Conservation (phyloP, 495 filamentous ascomycete genomes). For the Tuber brumale region DNA sequence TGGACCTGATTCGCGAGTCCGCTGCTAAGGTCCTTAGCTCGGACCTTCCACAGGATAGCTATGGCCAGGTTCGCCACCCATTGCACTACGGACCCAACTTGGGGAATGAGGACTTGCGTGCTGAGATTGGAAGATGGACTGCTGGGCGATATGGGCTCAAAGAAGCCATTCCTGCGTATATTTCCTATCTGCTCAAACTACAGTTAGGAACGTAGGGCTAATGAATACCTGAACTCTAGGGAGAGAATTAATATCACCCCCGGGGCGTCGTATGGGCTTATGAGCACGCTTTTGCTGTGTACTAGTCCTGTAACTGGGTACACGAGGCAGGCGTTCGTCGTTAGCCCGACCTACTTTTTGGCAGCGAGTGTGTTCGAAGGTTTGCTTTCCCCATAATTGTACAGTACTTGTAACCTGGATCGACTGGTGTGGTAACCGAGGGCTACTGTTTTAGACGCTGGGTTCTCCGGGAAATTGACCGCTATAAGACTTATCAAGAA, state of each 20-base stretch:
- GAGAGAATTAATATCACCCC: constrained; percentile 73
- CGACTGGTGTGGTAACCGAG: neutral
- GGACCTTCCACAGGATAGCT: constrained; percentile 47
- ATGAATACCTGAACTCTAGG: constrained; percentile 8
- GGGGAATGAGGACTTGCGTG: constrained; percentile 61
- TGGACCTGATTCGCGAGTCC: constrained; percentile 51
- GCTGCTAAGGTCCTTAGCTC: constrained; percentile 53
- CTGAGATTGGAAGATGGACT: constrained; percentile 64
- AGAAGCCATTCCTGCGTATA: constrained; percentile 25
- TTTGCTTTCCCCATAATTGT: constrained; percentile 50
- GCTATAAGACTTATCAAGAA: constrained; percentile 22
- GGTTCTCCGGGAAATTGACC: constrained; percentile 31
- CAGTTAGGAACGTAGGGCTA: constrained; percentile 31
- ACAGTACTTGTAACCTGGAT: neutral
- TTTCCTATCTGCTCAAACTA: neutral
- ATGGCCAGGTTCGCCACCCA: constrained; percentile 24
- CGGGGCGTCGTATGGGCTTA: constrained; percentile 70
- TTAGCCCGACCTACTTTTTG: constrained; percentile 72
- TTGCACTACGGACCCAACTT: constrained; percentile 73
- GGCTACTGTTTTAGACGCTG: constrained; percentile 25
- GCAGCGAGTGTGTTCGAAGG: constrained; percentile 75
- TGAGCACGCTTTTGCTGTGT: constrained; percentile 63
- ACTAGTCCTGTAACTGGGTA: constrained; percentile 61
- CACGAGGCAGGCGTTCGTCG: constrained; percentile 70
- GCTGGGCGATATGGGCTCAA: constrained; percentile 50